phyloP scores from a whole-genome alignment of 1,139 yeast species.

The Zygoascus hellenicus region DNA sequence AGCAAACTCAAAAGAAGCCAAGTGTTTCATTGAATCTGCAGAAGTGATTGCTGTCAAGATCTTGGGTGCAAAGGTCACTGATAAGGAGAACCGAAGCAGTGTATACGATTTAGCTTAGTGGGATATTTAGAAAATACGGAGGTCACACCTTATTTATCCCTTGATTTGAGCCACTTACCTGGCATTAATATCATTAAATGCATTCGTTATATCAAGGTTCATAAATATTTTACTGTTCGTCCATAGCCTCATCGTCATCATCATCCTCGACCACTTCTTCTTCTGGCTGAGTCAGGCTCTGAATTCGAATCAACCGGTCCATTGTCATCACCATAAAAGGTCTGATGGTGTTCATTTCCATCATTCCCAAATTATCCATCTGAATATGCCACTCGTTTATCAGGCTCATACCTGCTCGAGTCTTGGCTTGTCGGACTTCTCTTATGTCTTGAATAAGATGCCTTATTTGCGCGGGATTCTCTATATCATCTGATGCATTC shows the following conservation, averaged over 20 bases:
- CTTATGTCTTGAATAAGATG: slow-evolving; percentile 74
- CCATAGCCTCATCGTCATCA: slow-evolving; percentile 11
- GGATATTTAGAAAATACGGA: neutral
- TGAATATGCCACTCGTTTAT: slow-evolving; percentile 80
- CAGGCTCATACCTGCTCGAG: slow-evolving; percentile 69
- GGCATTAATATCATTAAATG: too few species aligned
- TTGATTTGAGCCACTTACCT: too few species aligned
- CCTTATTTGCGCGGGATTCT: slow-evolving; percentile 60
- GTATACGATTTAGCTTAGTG: slow-evolving; percentile 11
- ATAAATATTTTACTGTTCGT: slow-evolving; percentile 6
- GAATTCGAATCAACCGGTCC: slow-evolving; percentile 61
- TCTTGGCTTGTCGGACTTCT: slow-evolving; percentile 76
- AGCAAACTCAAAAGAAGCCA: slow-evolving; percentile 53
- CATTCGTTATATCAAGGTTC: too few species aligned
- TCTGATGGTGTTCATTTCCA: slow-evolving; percentile 84
- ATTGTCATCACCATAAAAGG: slow-evolving; percentile 75
- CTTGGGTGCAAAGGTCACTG: slow-evolving; percentile 71
- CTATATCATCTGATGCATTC: slow-evolving; percentile 68
- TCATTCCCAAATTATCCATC: slow-evolving; percentile 70
- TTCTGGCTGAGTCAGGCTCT: slow-evolving; percentile 36
- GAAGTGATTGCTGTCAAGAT: slow-evolving; percentile 63
- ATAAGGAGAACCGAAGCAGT: slow-evolving; percentile 58
- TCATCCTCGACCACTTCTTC: slow-evolving; percentile 17
- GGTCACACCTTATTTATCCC: neutral
- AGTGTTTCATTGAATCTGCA: slow-evolving; percentile 58